Base-by-base conservation (phyloP, 768 basidiomycete species). In the Cytidiella melzeri region DNA sequence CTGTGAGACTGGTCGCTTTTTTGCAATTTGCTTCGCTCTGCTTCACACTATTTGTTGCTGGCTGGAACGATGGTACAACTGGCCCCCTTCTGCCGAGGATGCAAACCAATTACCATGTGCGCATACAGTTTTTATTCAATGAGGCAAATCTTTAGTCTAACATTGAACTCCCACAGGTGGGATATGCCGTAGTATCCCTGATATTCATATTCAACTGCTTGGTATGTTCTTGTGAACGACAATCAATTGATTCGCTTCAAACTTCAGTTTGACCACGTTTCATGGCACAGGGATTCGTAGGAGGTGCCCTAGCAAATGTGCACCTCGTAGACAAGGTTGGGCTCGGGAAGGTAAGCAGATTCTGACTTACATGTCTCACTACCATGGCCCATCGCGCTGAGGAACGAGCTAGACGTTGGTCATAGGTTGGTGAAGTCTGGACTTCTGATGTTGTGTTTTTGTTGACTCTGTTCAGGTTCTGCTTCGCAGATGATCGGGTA, bases 31-130 rank as follows among this genome's bases (percentile, higher is more conserved):
- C 65, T 15, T 62, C 80, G 1, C 64, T 81, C 28, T 85, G 81
- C 55, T 79, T 70, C 66, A 66, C 71, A 10, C 45, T 84, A 41
- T 81, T 83, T 51, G 64, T 87, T 3, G 73, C 73, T 13, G 89
- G 89, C 13, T 91, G 87, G 87, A 87, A 84, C 57, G 88, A 89
- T 62, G 83, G 81, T 11, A 75, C 81, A 0, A 77, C 79, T 12
- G 89, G 89, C 1, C 87, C 89, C 1, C 64, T 92, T 18, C 64
- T 92, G 4, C 88, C 86, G 1, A 73, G 80, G 10, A 81, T 92
- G 42, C 87, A 86, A 61, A 62, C 64, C 5, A 73, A 77, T 60
- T 77, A 76, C 59, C 67, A 69, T 56, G 77, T 76, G 55, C 18
- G 65, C 43, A 12, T 3, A n/a, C n/a, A n/a, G n/a, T n/a, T n/a